phyloP scores from a whole-genome alignment of 345 rosid genomes.

The Brassica rapa region DNA sequence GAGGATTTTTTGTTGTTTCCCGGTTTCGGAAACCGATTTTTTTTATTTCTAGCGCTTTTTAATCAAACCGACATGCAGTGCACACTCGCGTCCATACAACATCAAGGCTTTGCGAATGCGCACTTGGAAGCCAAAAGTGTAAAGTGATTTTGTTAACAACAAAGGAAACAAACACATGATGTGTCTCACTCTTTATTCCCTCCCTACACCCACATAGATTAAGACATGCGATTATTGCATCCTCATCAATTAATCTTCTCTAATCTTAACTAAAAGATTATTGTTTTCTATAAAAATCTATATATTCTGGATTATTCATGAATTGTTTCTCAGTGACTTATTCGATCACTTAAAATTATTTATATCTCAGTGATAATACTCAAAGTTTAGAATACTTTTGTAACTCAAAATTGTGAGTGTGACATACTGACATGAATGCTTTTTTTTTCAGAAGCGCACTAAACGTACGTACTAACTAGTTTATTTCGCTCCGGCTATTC shows the following conservation, averaged over 20 bases:
- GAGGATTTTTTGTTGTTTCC: not conserved
- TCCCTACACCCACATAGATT: not conserved
- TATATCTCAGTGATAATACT: too few species aligned
- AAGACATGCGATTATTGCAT: not conserved
- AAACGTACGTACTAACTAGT: not conserved
- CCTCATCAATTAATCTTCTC: not conserved
- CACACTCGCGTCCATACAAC: not conserved
- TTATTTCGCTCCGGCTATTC: not conserved
- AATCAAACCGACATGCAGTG: not conserved
- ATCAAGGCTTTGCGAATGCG: slow-evolving; percentile 1
- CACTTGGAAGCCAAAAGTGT: not conserved
- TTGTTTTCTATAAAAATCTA: not conserved
- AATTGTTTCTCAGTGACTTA: not conserved
- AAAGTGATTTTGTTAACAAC: slow-evolving; percentile 17
- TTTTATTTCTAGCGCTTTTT: not conserved
- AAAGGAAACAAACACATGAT: slow-evolving; percentile 32
- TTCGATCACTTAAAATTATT: not conserved
- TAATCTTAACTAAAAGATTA: not conserved
- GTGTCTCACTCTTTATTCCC: slow-evolving; percentile 22
- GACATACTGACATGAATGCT: too few species aligned
- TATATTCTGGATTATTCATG: not conserved
- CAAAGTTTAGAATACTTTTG: too few species aligned
- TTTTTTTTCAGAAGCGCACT: not conserved
- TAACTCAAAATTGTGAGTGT: too few species aligned
- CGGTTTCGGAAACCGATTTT: not conserved